Conservation (phyloP, 768 basidiomycete species). For the Suillus weaverae region DNA sequence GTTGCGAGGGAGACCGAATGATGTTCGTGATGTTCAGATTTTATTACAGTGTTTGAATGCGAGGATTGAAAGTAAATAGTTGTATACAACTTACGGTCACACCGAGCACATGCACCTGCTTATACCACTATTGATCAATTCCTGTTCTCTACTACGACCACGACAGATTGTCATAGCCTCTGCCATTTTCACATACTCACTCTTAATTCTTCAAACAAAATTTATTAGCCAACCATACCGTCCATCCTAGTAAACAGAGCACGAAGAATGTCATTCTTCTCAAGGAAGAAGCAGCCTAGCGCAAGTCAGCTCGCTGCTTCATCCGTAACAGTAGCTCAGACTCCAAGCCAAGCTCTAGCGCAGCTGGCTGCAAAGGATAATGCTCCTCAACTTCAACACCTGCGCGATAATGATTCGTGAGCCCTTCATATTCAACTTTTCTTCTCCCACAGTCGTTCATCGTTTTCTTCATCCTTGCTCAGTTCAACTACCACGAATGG, state of each 20-base stretch:
- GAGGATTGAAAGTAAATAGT: neutral
- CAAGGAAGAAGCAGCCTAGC: constrained; percentile 75
- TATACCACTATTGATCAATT: no score
- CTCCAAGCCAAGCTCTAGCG: constrained; percentile 67
- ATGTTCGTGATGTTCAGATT: neutral
- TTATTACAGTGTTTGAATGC: neutral
- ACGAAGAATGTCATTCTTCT: constrained; percentile 93
- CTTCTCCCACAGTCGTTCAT: neutral
- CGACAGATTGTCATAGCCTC: neutral
- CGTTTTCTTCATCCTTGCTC: neutral
- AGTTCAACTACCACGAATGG: constrained; percentile 24
- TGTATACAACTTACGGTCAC: neutral
- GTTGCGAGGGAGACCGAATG: constrained; percentile 2
- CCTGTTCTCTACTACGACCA: neutral
- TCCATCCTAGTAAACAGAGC: constrained; percentile 59
- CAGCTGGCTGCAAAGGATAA: constrained; percentile 45
- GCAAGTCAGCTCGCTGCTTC: constrained; percentile 43
- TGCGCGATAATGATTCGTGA: constrained; percentile 36
- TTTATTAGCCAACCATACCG: constrained; percentile 56
- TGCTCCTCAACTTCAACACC: constrained; percentile 22
- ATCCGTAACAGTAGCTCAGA: constrained; percentile 58
- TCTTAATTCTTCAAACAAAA: constrained; percentile 5
- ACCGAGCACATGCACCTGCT: no score
- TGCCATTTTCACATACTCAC: constrained; percentile 2
- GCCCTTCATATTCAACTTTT: constrained; percentile 20